Conservation (phyloP, 495 filamentous ascomycete species). For the Cercophora sp. region DNA sequence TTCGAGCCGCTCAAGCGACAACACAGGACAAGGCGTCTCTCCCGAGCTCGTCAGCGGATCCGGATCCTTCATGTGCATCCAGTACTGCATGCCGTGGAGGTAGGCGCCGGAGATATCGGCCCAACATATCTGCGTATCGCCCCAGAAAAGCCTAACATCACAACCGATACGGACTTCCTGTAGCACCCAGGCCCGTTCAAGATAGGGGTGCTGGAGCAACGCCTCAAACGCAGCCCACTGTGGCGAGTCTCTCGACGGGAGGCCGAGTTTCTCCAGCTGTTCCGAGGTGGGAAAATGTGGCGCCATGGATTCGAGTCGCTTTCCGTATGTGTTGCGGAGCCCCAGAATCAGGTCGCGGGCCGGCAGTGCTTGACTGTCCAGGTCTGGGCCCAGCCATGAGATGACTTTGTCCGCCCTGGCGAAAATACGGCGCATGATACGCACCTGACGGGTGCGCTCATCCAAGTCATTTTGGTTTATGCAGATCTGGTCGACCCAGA, state of each 20-base stretch:
- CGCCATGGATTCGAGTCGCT: not conserved
- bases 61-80: not conserved
- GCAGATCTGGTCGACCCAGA: slow-evolving; percentile 20
- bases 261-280: not conserved
- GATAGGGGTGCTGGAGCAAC: not conserved
- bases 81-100: not conserved
- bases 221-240: not conserved
- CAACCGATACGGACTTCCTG: not conserved
- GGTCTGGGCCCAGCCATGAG: not conserved
- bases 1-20: not conserved
- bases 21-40: not conserved
- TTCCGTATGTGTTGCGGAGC: not conserved
- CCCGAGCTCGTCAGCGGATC: not conserved
- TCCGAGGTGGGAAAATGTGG: not conserved
- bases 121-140: not conserved
- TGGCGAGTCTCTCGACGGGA: not conserved
- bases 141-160: not conserved
- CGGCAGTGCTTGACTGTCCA: not conserved
- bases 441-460: slow-evolving; percentile 29
- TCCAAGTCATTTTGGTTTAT: slow-evolving; percentile 33
- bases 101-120: not conserved
- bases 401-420: not conserved
- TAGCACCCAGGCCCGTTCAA: not conserved
- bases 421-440: slow-evolving; percentile 29
- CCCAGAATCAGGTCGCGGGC: not conserved